phyloP scores from a whole-genome alignment of 2,329 filamentous ascomycete genomes.

The Phyllosticta citrichinensis region DNA sequence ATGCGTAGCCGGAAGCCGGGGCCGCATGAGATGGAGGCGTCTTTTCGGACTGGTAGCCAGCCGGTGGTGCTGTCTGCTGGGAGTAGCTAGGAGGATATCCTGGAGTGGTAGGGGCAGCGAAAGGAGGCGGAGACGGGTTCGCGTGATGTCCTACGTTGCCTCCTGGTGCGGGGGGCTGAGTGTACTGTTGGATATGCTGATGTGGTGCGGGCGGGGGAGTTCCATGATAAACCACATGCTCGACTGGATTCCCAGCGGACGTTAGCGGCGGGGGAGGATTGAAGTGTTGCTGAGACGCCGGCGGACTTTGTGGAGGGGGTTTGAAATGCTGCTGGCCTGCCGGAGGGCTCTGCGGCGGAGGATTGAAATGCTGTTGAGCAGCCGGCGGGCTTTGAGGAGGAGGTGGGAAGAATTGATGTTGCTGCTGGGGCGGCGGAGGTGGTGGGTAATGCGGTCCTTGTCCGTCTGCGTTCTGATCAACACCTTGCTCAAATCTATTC shows the following conservation, averaged over 20 bases:
- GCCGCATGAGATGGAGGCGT: not conserved
- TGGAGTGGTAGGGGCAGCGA: conserved; percentile 18
- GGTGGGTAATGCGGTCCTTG: conserved; percentile 16
- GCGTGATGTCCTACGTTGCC: conserved; percentile 15
- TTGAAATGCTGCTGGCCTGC: conserved; percentile 21
- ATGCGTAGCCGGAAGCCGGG: conserved; percentile 6
- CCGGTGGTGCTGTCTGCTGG: conserved; percentile 4
- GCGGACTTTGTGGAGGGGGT: conserved; percentile 20
- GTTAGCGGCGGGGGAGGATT: conserved; percentile 22
- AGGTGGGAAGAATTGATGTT: conserved; percentile 17
- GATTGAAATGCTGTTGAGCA: conserved; percentile 29
- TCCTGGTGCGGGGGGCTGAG: conserved; percentile 24
- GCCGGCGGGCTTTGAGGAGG: conserved; percentile 14
- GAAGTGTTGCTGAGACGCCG: conserved; percentile 11
- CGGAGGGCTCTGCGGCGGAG: conserved; percentile 26
- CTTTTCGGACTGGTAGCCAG: conserved; percentile 4
- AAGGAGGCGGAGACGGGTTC: conserved; percentile 10
- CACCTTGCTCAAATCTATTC: not conserved
- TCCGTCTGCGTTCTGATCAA: not conserved
- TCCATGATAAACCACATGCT: conserved; percentile 11
- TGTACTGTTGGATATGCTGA: conserved; percentile 20
- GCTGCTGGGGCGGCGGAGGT: conserved; percentile 14
- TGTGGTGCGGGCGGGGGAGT: conserved; percentile 16
- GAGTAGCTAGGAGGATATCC: conserved; percentile 11
- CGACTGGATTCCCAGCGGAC: not conserved